Evolutionary conservation across 2,329 filamentous ascomycete species (phyloP), one percentile per base, ranked within the genome.

Genomic region (Juglanconis juglandina): DNA sequence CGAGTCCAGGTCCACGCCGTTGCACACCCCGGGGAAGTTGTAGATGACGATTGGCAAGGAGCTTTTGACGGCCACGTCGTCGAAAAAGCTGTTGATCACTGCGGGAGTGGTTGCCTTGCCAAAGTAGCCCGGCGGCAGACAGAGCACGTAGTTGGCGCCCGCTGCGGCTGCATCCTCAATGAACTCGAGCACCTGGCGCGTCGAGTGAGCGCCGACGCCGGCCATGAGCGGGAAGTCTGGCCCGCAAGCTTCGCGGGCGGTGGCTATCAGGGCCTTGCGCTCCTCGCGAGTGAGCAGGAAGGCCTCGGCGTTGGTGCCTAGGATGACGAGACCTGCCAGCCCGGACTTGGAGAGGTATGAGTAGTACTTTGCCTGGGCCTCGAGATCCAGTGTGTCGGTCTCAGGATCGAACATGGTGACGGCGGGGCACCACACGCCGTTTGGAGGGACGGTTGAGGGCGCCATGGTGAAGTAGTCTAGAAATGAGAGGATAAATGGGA

Each of bases 21-120:
- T 87, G 68, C 84, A 88, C 24, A 90, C 86, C 11, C 77, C 84
- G 0, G 87, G 87, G 73, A 89, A 90, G 71, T 89, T 89, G 72
- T 89, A 88, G 13, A 89, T 72, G 46, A 90, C 79, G 37, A 89
- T 76, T 0, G 86, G 86, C 3, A 89, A 71, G 2, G 79, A 72
- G 2, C 76, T 77, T 53, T 75, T 71, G n/a, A 71, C 70, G 0
- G 84, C 82, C 3, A 89, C 75, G 35, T 87, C 80, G 51, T 73
- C 73, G 67, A 81, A 89, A 75, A 89, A 89, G 53, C 76, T 73
- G 67, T 82, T 79, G 34, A 89, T 76, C 32, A 88, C 83, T 11
- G 74, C 76, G 24, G 79, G 76, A 4, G 80, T 83, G 3, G 84
- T 87, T 13, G 81, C 80, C 71, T 86, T 87, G 66, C 83, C 84